Base-by-base conservation (phyloP, 805 yeast species). In the Candida taoyuanica region DNA sequence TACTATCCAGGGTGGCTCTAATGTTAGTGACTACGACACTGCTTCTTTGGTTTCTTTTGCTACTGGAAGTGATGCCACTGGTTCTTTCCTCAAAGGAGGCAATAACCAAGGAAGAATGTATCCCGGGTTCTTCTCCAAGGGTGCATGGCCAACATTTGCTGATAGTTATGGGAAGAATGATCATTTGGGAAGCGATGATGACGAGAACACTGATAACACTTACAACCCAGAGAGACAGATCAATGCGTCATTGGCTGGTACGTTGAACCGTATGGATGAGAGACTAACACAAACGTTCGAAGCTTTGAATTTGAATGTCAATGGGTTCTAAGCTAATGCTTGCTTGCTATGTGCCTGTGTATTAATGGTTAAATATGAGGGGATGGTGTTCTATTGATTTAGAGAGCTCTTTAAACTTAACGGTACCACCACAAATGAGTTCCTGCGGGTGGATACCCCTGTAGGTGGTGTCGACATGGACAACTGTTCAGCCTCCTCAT, bases 1-100 rank as follows among this genome's bases (percentile, higher is more conserved):
- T 5, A 32, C 42, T 5, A 30, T 33, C 16, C 34, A 32, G n/a
- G 49, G 40, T 24, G 48, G 43, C 12, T 43, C 50, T 13, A 36
- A 59, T 5, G 41, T 44, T 19, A 47, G 40, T 17, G 62, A 60
- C 20, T 64, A 52, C 43, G 72, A 68, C 37, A 57, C 69, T 2
- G 62, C 63, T 4, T 62, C 67, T 26, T 43, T 68, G 29, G 56
- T 65, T 5, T 63, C 73, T 0, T 68, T 59, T 42, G 63, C 42
- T 23, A 48, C 65, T 8, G 62, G 58, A 18, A 51, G 38, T 33
- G 55, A 49, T 5, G 21, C 44, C 5, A 43, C 41, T 6, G 39
- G 42, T 1, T 39, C 45, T 15, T 41, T 34, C 26, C 13, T 30
- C 27, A 41, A n/a, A 14, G 46, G 38, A 19, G 29, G 34, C 9